phyloP scores from a whole-genome alignment of 371 early-diverging fungal species.

The Parasitella parasitica region DNA sequence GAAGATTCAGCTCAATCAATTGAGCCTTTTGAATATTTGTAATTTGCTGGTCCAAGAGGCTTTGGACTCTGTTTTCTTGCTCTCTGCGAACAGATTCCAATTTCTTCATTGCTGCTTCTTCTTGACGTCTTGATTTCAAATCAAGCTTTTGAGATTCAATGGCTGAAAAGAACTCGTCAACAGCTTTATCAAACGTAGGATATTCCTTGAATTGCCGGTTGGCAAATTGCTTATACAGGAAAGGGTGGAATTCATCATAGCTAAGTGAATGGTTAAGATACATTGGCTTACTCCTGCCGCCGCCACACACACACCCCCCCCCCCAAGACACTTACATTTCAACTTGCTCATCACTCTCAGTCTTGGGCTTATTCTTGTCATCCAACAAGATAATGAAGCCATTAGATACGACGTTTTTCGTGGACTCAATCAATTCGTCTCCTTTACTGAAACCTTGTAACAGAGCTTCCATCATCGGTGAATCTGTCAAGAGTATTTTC shows the following conservation, averaged over 20 bases:
- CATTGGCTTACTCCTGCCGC: background rate
- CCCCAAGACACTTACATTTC: constrained; percentile 46
- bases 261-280: constrained; percentile 18
- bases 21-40: constrained; percentile 71
- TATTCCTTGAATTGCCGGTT: constrained; percentile 56
- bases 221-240: constrained; percentile 72
- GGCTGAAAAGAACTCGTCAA: constrained; percentile 90
- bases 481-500: constrained; percentile 7
- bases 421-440: constrained; percentile 56
- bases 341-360: constrained; percentile 43
- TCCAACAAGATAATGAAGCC: constrained; percentile 64
- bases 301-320: background rate
- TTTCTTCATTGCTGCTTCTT: constrained; percentile 80
- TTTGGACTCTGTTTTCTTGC: constrained; percentile 77
- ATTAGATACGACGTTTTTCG: constrained; percentile 43
- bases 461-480: constrained; percentile 29
- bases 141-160: constrained; percentile 87
- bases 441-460: constrained; percentile 53
- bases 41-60: constrained; percentile 67
- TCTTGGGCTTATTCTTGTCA: constrained; percentile 42
- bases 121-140: constrained; percentile 68
- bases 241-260: constrained; percentile 91
- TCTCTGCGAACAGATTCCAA: constrained; percentile 78
- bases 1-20: constrained; percentile 81
- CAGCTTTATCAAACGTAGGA: constrained; percentile 78